phyloP scores from a whole-genome alignment of 352 stramenopile genomes.

The Globisporangium viniferum region DNA sequence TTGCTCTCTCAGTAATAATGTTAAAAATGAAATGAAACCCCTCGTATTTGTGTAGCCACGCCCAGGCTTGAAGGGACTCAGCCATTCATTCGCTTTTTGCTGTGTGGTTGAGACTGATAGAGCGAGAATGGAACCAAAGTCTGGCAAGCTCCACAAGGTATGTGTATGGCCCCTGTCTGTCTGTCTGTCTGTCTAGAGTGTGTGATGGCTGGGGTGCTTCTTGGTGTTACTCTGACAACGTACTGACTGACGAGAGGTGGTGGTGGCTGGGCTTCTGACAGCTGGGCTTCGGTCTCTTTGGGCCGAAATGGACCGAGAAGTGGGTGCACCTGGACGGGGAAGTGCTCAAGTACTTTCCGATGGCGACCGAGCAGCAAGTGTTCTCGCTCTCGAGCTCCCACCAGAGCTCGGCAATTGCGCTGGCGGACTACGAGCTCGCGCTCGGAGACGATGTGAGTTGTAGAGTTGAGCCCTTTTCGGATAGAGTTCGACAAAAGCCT shows the following conservation, averaged over 20 bases:
- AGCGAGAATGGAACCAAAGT: slow-evolving; percentile 51
- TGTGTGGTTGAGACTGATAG: background rate
- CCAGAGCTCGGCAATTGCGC: slow-evolving; percentile 41
- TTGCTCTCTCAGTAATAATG: background rate
- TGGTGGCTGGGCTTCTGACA: no score
- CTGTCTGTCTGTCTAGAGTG: slow-evolving; percentile 22
- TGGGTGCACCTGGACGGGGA: slow-evolving; percentile 72
- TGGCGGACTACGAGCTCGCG: slow-evolving; percentile 47
- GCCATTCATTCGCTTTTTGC: no score
- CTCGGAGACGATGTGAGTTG: slow-evolving; percentile 36
- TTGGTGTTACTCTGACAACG: background rate
- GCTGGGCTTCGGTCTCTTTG: slow-evolving; percentile 51
- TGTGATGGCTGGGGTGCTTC: background rate
- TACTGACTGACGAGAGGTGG: background rate
- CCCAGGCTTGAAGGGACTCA: background rate
- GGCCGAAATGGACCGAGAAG: slow-evolving; percentile 76
- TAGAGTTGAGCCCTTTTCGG: background rate
- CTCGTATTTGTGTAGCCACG: background rate
- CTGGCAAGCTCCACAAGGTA: slow-evolving; percentile 65
- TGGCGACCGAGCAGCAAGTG: slow-evolving; percentile 50
- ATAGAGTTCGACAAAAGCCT: background rate
- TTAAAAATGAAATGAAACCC: slow-evolving; percentile 7
- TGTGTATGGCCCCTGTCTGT: slow-evolving; percentile 21
- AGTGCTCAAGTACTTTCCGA: slow-evolving; percentile 74
- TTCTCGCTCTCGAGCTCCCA: slow-evolving; percentile 58